Evolutionary conservation across 495 filamentous ascomycete genomes (phyloP).

Genomic region (Tetracladium marchalianum): DNA sequence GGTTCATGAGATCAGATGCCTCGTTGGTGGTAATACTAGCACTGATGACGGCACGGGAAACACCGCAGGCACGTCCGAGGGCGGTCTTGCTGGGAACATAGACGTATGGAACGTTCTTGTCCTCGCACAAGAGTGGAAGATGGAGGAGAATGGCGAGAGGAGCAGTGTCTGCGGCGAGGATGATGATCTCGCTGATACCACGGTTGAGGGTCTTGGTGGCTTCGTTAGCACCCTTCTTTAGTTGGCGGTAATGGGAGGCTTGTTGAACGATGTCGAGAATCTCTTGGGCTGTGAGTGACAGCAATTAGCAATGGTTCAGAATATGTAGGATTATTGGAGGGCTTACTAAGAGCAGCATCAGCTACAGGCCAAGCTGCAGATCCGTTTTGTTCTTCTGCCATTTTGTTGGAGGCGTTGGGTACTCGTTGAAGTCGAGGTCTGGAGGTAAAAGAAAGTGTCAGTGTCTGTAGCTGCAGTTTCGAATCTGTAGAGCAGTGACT

Average conservation of each 20-base stretch:
- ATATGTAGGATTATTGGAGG: not conserved
- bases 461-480: slow-evolving; percentile 20
- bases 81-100: slow-evolving; percentile 57
- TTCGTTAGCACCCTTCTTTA: slow-evolving; percentile 78
- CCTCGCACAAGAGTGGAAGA: slow-evolving; percentile 77
- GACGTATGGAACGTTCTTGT: slow-evolving; percentile 67
- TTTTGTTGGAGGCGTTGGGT: slow-evolving; percentile 17
- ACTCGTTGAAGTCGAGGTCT: not conserved
- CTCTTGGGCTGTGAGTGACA: slow-evolving; percentile 42
- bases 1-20: slow-evolving; percentile 71
- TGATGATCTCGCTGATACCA: slow-evolving; percentile 78
- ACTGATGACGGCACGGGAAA: slow-evolving; percentile 77
- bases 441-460: slow-evolving; percentile 7
- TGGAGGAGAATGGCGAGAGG: slow-evolving; percentile 89
- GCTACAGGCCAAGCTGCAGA: slow-evolving; percentile 81
- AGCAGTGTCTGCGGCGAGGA: slow-evolving; percentile 78
- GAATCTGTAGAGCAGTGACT: not conserved
- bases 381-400: slow-evolving; percentile 39
- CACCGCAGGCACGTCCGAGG: slow-evolving; percentile 76
- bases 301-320: slow-evolving; percentile 1
- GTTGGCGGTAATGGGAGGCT: slow-evolving; percentile 69
- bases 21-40: slow-evolving; percentile 89
- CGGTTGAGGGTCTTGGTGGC: slow-evolving; percentile 84
- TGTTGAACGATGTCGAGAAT: slow-evolving; percentile 86
- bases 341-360: slow-evolving; percentile 51